phyloP scores from a whole-genome alignment of 176 grass and related monocot genomes.

The Stipa capillata region DNA sequence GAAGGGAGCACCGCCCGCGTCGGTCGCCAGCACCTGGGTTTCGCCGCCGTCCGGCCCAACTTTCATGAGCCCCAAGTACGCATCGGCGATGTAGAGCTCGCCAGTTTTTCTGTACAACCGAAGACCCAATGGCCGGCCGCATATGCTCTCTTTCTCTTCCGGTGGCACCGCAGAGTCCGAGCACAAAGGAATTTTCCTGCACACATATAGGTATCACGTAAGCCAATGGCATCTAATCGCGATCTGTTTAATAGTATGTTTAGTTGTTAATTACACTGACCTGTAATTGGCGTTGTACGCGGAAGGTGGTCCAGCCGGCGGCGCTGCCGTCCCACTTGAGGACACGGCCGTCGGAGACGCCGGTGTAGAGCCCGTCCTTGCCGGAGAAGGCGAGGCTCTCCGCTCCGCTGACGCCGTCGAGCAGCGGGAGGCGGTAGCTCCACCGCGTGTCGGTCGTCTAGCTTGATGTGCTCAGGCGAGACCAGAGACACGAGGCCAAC shows the following conservation, averaged over 20 bases:
- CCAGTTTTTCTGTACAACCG: conserved; percentile 40
- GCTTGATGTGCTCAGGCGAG: background rate
- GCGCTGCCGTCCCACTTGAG: conserved; percentile 40
- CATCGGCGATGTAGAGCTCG: conserved; percentile 60
- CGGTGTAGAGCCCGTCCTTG: conserved; percentile 40
- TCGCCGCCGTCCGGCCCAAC: conserved; percentile 27
- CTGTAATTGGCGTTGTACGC: conserved; percentile 30
- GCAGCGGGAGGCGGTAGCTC: background rate
- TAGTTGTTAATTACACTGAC: background rate
- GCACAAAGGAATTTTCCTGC: background rate
- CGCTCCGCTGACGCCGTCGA: conserved; percentile 7
- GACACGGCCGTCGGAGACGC: conserved; percentile 44
- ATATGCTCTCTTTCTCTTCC: conserved; percentile 30
- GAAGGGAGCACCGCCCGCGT: conserved; percentile 38
- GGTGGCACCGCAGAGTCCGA: background rate
- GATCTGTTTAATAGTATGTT: background rate
- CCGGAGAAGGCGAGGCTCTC: conserved; percentile 59
- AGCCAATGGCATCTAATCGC: background rate
- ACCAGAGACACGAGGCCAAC: background rate
- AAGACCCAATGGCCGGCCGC: conserved; percentile 43
- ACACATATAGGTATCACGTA: background rate
- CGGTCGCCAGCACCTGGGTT: conserved; percentile 1
- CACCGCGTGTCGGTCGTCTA: conserved; percentile 14
- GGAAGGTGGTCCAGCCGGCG: conserved; percentile 34
- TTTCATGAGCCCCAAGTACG: conserved; percentile 42